These are phyloP conservation scores for Botryotinia convoluta DNA, from an alignment of 2,329 filamentous ascomycete species.

Conservation along the genomic window DNA sequence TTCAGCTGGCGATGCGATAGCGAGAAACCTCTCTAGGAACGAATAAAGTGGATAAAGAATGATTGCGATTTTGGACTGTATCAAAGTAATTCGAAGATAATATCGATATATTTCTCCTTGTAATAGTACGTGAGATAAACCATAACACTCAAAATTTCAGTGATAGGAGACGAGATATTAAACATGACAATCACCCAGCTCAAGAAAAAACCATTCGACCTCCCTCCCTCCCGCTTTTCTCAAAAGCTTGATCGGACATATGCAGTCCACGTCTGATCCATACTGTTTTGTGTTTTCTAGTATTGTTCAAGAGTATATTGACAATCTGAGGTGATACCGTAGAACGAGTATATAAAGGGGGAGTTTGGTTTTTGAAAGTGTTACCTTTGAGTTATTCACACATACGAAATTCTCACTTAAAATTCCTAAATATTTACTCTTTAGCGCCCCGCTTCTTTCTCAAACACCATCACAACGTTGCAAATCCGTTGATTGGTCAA, in stretches of 20 bases:
- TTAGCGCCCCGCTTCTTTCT: rapidly evolving
- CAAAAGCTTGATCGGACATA: too few relatives aligned
- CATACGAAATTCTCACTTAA: not conserved
- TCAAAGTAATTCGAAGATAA: not conserved
- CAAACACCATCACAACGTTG: not conserved
- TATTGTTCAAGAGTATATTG: too few relatives aligned
- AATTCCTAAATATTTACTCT: not conserved
- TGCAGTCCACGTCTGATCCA: too few relatives aligned
- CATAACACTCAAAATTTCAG: not conserved
- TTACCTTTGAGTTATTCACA: not conserved
- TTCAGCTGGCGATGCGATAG: not conserved
- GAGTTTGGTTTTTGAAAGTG: rapidly evolving
- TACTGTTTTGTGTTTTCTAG: too few relatives aligned
- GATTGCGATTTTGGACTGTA: not conserved
- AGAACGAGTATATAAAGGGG: not conserved
- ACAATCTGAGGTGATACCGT: too few relatives aligned
- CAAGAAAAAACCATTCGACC: too few relatives aligned
- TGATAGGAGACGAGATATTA: not conserved
- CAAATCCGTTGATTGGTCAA: too few relatives aligned
- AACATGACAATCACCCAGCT: not conserved
- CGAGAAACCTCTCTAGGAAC: too few relatives aligned
- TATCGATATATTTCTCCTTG: not conserved
- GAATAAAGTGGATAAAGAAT: not conserved
- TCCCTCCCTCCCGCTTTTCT: too few relatives aligned
- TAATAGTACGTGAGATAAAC: not conserved